A percentile compares a stretch with the other conserved stretches of the same genome.
Evolutionary conservation across 352 stramenopile genomes (phyloP).

Genomic region (Phytophthora idaei): DNA sequence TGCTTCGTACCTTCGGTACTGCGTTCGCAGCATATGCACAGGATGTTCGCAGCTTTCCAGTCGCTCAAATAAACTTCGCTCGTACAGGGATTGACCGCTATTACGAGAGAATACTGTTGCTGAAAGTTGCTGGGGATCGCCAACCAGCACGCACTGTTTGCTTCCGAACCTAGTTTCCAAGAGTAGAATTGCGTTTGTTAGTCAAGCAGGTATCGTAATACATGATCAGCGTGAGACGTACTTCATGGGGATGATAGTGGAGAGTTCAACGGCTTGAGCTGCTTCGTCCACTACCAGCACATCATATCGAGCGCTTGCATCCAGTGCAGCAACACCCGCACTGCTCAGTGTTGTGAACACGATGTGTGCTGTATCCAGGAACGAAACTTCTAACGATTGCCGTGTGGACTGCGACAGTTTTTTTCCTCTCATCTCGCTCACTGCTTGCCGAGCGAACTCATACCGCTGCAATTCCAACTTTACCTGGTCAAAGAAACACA

Average conservation of each 20-base stretch:
- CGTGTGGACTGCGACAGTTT: constrained; percentile 71
- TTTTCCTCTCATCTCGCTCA: constrained; percentile 67
- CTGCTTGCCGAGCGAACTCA: constrained; percentile 69
- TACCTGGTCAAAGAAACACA: constrained; percentile 41
- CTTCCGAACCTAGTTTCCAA: constrained; percentile 73
- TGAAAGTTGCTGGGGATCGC: constrained; percentile 93
- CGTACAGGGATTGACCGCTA: constrained; percentile 85
- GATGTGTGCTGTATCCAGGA: constrained; percentile 91
- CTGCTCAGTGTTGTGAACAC: constrained; percentile 94
- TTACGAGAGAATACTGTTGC: constrained; percentile 93
- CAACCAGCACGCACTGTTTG: constrained; percentile 91
- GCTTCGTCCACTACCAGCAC: constrained; percentile 89
- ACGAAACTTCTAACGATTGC: constrained; percentile 84
- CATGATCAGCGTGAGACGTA: constrained; percentile 34
- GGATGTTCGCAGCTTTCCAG: constrained; percentile 88
- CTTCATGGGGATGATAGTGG: constrained; percentile 91
- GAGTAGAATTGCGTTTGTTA: constrained; percentile 4
- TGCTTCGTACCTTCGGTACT: constrained; percentile 75
- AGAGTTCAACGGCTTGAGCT: constrained; percentile 86
- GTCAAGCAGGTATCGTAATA: constrained; percentile 6
- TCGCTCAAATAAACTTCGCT: constrained; percentile 93
- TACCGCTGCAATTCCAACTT: constrained; percentile 88
- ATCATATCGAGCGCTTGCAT: constrained; percentile 80
- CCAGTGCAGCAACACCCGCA: constrained; percentile 79
- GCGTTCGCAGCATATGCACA: constrained; percentile 89